Evolutionary conservation across 2,329 filamentous ascomycete species (phyloP).

Genomic region (Monosporascus sp.): DNA sequence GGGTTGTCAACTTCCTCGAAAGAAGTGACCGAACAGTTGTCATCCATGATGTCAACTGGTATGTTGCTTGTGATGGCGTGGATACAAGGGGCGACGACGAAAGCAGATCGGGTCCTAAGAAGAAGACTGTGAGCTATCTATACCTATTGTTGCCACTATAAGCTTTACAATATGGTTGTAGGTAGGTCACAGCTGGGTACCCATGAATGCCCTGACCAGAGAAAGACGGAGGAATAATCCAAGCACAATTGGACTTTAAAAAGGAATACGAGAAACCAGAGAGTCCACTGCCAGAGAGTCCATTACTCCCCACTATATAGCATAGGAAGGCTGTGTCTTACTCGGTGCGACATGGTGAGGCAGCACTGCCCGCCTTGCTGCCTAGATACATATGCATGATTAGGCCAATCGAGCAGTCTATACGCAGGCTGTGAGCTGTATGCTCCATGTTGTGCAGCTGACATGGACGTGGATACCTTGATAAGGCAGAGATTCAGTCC

Average conservation of each 20-base stretch:
- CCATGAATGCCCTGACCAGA: too few relatives aligned
- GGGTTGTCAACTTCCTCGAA: slow-evolving; percentile 26
- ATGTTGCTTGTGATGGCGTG: background rate
- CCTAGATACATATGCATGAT: slow-evolving; percentile 2
- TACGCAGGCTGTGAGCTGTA: background rate
- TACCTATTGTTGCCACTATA: too few relatives aligned
- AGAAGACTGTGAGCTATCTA: too few relatives aligned
- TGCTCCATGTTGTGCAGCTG: background rate
- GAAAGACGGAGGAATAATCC: background rate
- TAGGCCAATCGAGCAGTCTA: background rate
- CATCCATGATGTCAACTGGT: slow-evolving; percentile 16
- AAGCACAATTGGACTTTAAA: background rate
- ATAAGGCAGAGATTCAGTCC: background rate
- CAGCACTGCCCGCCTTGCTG: slow-evolving; percentile 4
- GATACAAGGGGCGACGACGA: background rate
- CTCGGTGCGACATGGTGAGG: background rate
- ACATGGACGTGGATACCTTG: background rate
- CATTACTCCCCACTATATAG: slow-evolving; percentile 1
- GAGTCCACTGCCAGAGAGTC: background rate
- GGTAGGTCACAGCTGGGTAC: too few relatives aligned
- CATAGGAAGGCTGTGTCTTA: background rate
- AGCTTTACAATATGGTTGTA: too few relatives aligned
- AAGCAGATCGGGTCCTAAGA: too few relatives aligned
- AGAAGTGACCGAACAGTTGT: slow-evolving; percentile 25
- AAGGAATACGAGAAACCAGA: background rate